Conservation (phyloP, 345 rosid genomes). For the Citrus trifoliata region DNA sequence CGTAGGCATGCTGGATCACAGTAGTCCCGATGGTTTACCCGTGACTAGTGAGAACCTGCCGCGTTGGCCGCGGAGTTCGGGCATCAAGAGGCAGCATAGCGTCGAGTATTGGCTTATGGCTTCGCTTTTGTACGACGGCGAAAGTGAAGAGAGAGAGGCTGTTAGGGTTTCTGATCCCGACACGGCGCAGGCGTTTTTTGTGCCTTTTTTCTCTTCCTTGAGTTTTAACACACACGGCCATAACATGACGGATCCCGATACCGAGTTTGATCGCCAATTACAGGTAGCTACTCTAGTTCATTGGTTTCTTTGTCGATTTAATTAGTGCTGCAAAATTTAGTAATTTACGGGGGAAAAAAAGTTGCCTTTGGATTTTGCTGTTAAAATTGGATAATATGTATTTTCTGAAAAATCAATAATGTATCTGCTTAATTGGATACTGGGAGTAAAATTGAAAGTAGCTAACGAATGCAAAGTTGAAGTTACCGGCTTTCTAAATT, state of each 20-base stretch:
- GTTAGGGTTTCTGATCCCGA: slow-evolving; percentile 95
- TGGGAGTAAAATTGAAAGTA: background rate
- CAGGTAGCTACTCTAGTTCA: slow-evolving; percentile 50
- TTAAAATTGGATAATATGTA: background rate
- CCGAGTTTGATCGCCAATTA: slow-evolving; percentile 75
- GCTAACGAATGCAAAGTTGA: background rate
- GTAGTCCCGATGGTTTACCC: slow-evolving; percentile 38
- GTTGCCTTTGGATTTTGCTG: background rate
- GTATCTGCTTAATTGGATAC: background rate
- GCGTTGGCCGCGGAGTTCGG: slow-evolving; percentile 62
- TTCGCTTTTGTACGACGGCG: slow-evolving; percentile 58
- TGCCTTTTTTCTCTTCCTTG: slow-evolving; percentile 90
- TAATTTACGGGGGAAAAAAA: background rate
- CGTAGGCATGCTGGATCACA: slow-evolving; percentile 68
- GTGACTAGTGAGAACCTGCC: slow-evolving; percentile 63
- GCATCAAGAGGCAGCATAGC: slow-evolving; percentile 75
- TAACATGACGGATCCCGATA: slow-evolving; percentile 92
- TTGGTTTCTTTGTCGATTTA: background rate
- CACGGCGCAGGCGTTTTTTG: slow-evolving; percentile 75
- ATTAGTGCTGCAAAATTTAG: background rate
- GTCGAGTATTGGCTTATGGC: slow-evolving; percentile 98
- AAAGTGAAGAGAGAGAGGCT: slow-evolving; percentile 48
- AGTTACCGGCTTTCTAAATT: background rate
- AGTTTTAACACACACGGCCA: slow-evolving; percentile 90
- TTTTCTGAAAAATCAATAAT: background rate